These are phyloP conservation scores for Diaporthe capsici DNA, from an alignment of 2,329 filamentous ascomycete species.

Conservation along the genomic window DNA sequence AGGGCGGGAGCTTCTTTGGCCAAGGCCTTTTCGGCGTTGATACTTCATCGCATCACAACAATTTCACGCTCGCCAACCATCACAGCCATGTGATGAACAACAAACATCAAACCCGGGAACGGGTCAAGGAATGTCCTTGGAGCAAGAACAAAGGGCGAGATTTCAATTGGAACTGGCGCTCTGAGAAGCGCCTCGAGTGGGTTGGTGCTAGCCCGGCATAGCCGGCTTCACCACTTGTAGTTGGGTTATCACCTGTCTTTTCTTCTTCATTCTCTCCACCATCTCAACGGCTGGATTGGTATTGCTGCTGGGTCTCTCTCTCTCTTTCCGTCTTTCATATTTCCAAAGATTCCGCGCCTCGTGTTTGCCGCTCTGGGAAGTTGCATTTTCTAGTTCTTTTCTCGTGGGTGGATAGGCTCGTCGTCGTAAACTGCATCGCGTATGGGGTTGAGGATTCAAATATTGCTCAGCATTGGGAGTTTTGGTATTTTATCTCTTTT, in stretches of 20 bases:
- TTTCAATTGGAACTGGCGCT: constrained; percentile 70
- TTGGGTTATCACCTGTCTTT: constrained; percentile 58
- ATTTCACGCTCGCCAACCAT: constrained; percentile 42
- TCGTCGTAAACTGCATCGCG: constrained; percentile 42
- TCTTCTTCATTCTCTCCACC: constrained; percentile 36
- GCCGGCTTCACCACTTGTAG: constrained; percentile 78
- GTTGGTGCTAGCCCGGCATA: constrained; percentile 76
- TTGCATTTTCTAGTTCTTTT: constrained; percentile 44
- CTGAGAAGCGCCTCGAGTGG: constrained; percentile 83
- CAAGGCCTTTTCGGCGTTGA: constrained; percentile 64
- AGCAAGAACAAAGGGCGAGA: constrained; percentile 67
- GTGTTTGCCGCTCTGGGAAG: constrained; percentile 43
- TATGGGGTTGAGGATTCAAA: constrained; percentile 40
- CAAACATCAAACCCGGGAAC: constrained; percentile 59
- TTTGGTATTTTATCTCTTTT: constrained; percentile 47
- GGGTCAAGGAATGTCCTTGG: constrained; percentile 68
- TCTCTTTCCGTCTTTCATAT: constrained; percentile 46
- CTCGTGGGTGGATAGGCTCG: constrained; percentile 41
- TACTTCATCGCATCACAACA: constrained; percentile 48
- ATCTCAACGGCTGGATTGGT: constrained; percentile 25
- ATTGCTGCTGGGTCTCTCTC: constrained; percentile 45
- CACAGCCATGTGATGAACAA: constrained; percentile 51
- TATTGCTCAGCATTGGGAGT: constrained; percentile 41
- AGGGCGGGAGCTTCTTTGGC: constrained; percentile 56
- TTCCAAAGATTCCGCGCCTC: constrained; percentile 43